Conservation (phyloP, 2,329 filamentous ascomycete genomes). For the Fusarium longipes region DNA sequence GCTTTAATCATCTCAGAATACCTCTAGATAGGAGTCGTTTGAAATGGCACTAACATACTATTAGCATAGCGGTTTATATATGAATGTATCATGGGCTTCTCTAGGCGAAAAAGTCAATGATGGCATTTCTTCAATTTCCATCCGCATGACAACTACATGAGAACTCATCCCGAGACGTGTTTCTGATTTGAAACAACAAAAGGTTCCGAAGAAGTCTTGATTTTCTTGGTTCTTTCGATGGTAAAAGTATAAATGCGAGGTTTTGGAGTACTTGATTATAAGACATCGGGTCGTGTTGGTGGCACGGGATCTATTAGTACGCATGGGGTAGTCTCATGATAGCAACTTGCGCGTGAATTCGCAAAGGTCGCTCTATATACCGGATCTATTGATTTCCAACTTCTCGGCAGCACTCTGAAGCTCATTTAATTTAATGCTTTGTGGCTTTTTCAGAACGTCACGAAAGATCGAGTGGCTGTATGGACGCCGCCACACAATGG, state of each 20-base stretch:
- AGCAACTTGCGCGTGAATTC: slow-evolving; percentile 4
- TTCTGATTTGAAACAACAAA: slow-evolving; percentile 2
- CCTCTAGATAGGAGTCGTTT: rapidly evolving
- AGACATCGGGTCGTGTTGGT: slow-evolving; percentile 17
- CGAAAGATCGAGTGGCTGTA: no score
- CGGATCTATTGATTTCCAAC: no score
- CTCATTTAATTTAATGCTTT: background rate
- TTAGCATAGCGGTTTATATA: background rate
- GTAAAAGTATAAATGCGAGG: rapidly evolving
- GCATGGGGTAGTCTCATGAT: slow-evolving; percentile 27
- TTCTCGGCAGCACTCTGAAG: no score
- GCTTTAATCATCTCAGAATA: background rate
- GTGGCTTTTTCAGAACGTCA: no score
- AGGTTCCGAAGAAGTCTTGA: background rate
- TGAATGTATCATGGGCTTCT: background rate
- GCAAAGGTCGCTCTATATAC: background rate
- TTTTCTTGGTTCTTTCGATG: no score
- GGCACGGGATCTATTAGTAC: slow-evolving; percentile 31
- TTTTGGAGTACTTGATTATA: background rate
- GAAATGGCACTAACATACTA: background rate
- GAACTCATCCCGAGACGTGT: slow-evolving; percentile 7
- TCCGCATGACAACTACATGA: slow-evolving; percentile 24
- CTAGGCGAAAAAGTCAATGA: background rate
- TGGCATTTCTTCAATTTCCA: background rate
- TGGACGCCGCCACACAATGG: no score